Evolutionary conservation across 164 flowering plant genomes (phyloP).

Genomic region (Umbilicus rupestris): DNA sequence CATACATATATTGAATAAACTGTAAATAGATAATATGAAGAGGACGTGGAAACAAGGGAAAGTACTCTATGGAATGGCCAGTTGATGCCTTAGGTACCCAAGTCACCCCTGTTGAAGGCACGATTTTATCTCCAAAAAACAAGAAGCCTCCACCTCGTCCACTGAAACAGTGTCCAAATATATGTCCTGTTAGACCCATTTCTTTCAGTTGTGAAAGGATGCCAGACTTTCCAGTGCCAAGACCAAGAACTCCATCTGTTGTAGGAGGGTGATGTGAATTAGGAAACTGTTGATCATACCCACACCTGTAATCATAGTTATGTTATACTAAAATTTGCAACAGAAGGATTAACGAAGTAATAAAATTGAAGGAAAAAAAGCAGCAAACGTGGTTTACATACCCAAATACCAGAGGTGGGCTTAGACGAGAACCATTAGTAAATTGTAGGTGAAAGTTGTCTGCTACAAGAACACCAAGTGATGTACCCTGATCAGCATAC

Average conservation of each 20-base stretch:
- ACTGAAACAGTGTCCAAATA: conserved; percentile 54
- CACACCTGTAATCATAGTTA: conserved; percentile 37
- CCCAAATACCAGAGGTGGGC: conserved; percentile 46
- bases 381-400: conserved; percentile 8
- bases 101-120: conserved; percentile 31
- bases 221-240: conserved; percentile 43
- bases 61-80: conserved; percentile 22
- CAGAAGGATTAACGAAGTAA: neutral
- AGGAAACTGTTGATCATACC: conserved; percentile 36
- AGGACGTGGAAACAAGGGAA: neutral
- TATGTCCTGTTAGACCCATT: conserved; percentile 26
- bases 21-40: neutral
- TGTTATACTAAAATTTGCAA: neutral
- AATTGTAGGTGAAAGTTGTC: conserved; percentile 32
- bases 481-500: conserved; percentile 58
- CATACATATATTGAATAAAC: neutral
- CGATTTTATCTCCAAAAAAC: conserved; percentile 44
- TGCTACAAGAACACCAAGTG: conserved; percentile 44
- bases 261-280: conserved; percentile 24
- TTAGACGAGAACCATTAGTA: conserved; percentile 27
- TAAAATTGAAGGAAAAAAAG: neutral
- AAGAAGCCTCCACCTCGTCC: conserved; percentile 49
- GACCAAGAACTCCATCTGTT: conserved; percentile 55
- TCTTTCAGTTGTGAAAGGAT: conserved; percentile 30
- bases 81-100: conserved; percentile 37